Conservation (phyloP, 371 early-diverging fungal genomes). For the Mucor mucedo region DNA sequence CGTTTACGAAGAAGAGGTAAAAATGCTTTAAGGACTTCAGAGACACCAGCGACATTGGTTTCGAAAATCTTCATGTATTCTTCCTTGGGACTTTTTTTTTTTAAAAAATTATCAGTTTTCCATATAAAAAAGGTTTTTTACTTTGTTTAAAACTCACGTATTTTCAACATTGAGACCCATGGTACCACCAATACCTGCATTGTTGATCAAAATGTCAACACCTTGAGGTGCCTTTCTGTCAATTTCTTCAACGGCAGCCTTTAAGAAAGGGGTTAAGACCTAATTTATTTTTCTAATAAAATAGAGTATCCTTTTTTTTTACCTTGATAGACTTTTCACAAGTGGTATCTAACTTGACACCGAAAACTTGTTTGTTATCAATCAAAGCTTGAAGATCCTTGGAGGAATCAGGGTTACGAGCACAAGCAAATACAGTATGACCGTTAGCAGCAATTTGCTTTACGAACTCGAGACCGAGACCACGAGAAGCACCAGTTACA, state of each 20-base stretch:
- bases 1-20: slow-evolving; percentile 34
- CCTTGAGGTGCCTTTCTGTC: slow-evolving; percentile 27
- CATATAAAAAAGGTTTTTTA: neutral
- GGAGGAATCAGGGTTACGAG: slow-evolving; percentile 36
- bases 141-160: neutral
- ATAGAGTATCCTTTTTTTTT: no score
- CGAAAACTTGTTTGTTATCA: slow-evolving; percentile 34
- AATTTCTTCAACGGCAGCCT: slow-evolving; percentile 32
- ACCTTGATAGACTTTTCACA: slow-evolving; percentile 37
- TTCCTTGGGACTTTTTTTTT: neutral
- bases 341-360: slow-evolving; percentile 33
- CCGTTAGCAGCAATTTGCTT: slow-evolving; percentile 36
- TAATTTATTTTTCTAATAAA: no score
- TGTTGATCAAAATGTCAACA: slow-evolving; percentile 37
- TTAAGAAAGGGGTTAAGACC: neutral
- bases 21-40: slow-evolving; percentile 22
- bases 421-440: slow-evolving; percentile 42
- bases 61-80: slow-evolving; percentile 16
- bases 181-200: slow-evolving; percentile 38
- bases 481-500: slow-evolving; percentile 29
- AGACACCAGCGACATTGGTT: slow-evolving; percentile 24
- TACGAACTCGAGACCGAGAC: slow-evolving; percentile 37
- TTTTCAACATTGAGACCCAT: slow-evolving; percentile 1
- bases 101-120: neutral
- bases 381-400: slow-evolving; percentile 25